Base-by-base conservation (phyloP, 768 basidiomycete species). In the Trametes cinnabarina region DNA sequence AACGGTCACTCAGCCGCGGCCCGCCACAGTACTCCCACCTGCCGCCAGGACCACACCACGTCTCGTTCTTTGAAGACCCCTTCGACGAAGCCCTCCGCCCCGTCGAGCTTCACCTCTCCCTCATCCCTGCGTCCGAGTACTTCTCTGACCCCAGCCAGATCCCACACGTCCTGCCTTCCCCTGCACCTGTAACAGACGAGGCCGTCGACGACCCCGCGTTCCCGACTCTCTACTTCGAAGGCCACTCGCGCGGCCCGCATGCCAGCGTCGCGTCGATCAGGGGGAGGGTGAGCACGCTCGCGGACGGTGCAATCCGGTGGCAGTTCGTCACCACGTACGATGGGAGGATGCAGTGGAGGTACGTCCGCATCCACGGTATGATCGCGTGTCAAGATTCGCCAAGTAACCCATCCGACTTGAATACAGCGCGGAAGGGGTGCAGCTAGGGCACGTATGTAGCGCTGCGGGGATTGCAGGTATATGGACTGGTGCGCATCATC, bases 31-130 rank as follows among this genome's bases (percentile, higher is more conserved):
- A 63, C 42, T 57, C 50, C 11, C 51, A 55, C 12, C 60, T 62
- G 12, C 53, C 60, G 4, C 53, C 52, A 12, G 64, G 61, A 22
- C 63, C 63, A 1, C 68, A 63, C 41, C 62, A 65, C 39, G 54
- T 53, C 17, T 47, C 40, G 64, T 87, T 88, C 67, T 77, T 81
- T 62, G 78, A 77, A 20, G 68, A 82, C 53, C 72, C 76, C 4
- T 86, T 88, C 65, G 77, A 79, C 37, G 88, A 90, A 66, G 86
- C 85, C 3, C 83, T 82, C 7, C 81, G 85, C 15, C 75, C 88
- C 39, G 78, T 90, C 43, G 80, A 83, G 56, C 69, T 87, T 55
- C 76, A 79, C 47, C 72, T 89, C 17, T 72, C 71, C 28, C 65
- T 89, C 48, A 75, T 81, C 35, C 12, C 55, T 43, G 28, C 25